Percentiles rank a stretch among this genome's conserved stretches.
Conservation (phyloP, 441 rosid species). For the Omphalea diandra region DNA sequence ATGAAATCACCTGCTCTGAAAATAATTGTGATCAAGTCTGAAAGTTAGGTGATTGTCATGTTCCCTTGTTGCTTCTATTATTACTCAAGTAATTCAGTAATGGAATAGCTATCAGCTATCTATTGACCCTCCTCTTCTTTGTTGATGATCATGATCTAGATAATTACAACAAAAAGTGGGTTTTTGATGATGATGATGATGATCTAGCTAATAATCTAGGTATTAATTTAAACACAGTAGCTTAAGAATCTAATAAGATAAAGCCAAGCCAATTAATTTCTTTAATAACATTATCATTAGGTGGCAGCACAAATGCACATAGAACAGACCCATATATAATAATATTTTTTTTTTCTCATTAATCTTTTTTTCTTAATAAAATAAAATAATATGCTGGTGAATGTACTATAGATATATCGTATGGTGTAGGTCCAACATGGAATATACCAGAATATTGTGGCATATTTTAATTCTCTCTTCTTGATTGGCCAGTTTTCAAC, state of each 20-base stretch:
- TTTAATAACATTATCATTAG: neutral
- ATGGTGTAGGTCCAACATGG: conserved; percentile 17
- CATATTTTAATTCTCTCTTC: conserved; percentile 1
- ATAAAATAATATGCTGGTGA: conserved; percentile 5
- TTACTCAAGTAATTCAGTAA: no score
- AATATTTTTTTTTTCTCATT: neutral
- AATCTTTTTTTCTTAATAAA: neutral
- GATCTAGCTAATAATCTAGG: neutral
- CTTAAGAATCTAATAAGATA: neutral
- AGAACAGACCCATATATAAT: neutral
- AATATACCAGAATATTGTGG: conserved; percentile 31
- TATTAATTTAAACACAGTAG: neutral
- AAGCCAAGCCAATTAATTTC: neutral
- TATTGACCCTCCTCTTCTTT: no score
- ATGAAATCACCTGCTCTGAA: neutral
- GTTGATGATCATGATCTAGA: no score
- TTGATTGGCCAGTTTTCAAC: neutral
- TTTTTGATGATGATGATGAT: neutral
- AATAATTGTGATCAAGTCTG: no score
- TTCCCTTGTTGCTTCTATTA: no score
- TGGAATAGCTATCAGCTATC: no score
- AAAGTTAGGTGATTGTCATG: no score
- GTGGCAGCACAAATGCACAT: neutral
- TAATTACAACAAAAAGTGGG: no score
- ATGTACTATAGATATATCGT: no score